phyloP scores from a whole-genome alignment of 495 filamentous ascomycete species.

The Aspergillus sclerotiicarbonarius region DNA sequence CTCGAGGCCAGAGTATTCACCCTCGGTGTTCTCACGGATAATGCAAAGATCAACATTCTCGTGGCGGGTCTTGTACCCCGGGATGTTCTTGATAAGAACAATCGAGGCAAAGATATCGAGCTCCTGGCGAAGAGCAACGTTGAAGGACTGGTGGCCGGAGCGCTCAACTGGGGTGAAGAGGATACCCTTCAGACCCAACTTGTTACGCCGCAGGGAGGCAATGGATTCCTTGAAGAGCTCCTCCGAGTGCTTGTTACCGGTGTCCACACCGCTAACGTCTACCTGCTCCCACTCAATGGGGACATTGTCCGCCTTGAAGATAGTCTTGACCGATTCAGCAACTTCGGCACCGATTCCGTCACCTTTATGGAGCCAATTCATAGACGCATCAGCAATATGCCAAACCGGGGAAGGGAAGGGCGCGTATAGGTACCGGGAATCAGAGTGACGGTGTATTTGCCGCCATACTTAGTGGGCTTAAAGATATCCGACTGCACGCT shows the following conservation, averaged over 20 bases:
- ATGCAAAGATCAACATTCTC: conserved; percentile 96
- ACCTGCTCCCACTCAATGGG: conserved; percentile 99
- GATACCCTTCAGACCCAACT: conserved; percentile 95
- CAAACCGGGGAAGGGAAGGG: background rate
- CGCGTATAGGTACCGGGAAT: conserved; percentile 69
- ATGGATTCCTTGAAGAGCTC: conserved; percentile 93
- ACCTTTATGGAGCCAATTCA: conserved; percentile 43
- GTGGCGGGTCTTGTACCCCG: conserved; percentile 95
- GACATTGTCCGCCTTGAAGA: conserved; percentile 99
- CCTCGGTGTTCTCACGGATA: conserved; percentile 99
- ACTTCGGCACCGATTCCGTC: conserved; percentile 98
- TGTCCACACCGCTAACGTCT: conserved; percentile 89
- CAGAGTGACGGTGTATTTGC: conserved; percentile 98
- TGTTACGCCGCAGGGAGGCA: conserved; percentile 93
- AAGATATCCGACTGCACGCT: conserved; percentile 86
- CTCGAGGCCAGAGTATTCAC: conserved; percentile 97
- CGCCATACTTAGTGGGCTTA: conserved; percentile 98
- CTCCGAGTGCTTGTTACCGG: conserved; percentile 83
- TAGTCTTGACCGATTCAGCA: conserved; percentile 94
- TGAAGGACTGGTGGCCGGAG: conserved; percentile 98
- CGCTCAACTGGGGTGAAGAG: conserved; percentile 95
- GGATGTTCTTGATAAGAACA: conserved; percentile 98
- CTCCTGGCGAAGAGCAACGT: conserved; percentile 96
- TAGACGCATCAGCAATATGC: background rate
- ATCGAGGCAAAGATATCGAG: conserved; percentile 99